Conservation (phyloP, 2,329 filamentous ascomycete species). For the Verruconis gallopava region DNA sequence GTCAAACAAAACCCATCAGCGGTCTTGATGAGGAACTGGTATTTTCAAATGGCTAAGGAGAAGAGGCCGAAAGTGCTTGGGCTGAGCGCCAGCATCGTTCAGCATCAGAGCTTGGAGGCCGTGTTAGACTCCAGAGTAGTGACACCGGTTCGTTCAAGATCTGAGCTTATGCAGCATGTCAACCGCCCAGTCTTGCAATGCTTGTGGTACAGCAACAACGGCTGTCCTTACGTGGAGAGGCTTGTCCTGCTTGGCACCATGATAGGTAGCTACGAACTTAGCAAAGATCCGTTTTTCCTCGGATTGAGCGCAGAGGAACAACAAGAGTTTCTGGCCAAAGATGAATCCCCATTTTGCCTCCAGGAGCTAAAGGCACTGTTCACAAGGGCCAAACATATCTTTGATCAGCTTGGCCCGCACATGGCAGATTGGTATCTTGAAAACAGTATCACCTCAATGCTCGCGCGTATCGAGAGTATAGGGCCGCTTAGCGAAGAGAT, state of each 20-base stretch:
- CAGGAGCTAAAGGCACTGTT: conserved; percentile 25
- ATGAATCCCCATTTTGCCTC: conserved; percentile 27
- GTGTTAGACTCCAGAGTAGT: conserved; percentile 58
- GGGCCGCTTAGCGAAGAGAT: not conserved
- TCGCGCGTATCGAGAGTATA: not conserved
- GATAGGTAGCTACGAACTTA: conserved; percentile 20
- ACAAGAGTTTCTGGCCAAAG: conserved; percentile 12
- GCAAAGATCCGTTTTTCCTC: conserved; percentile 27
- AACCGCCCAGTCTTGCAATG: conserved; percentile 48
- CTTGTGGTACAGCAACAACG: conserved; percentile 18
- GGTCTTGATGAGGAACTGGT: conserved; percentile 61
- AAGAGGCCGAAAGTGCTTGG: conserved; percentile 57
- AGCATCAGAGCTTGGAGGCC: conserved; percentile 43
- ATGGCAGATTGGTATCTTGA: conserved; percentile 27
- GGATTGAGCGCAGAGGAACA: not conserved
- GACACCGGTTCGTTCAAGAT: conserved; percentile 54
- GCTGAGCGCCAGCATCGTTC: conserved; percentile 62
- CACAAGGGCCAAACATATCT: conserved; percentile 21
- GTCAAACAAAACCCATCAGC: conserved; percentile 49
- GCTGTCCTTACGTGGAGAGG: not conserved
- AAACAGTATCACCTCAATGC: conserved; percentile 10
- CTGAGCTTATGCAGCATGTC: conserved; percentile 55
- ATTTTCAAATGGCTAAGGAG: conserved; percentile 32
- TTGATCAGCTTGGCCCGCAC: conserved; percentile 25
- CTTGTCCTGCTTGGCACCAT: not conserved